Base-by-base conservation (phyloP, 768 basidiomycete species). In the Leucocoprinus leucothites region DNA sequence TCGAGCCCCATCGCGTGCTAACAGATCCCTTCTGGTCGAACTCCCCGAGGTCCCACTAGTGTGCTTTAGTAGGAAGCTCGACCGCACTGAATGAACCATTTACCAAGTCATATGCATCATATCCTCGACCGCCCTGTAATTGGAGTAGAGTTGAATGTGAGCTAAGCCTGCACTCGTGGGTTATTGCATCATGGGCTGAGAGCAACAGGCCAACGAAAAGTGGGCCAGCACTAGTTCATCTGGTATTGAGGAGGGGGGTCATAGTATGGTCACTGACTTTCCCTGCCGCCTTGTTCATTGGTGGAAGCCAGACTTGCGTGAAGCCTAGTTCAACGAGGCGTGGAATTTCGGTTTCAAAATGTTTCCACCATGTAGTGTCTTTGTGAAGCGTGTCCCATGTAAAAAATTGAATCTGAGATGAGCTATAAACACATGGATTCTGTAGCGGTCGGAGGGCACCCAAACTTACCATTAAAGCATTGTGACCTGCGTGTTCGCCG, bases 21-120 rank as follows among this genome's bases (percentile, higher is more conserved):
- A 83, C 65, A 14, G 80, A 69, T 14, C 86, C 88, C 63, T 86
- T 91, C 67, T 90, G 91, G 48, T 87, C 60, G 58, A 93, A 93
- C 70, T 93, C 91, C 34, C 91, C 91, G 16, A 94, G 69, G 65
- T 94, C 91, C 91, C 91, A 94, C 90, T 93, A 50, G 14, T 13
- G 14, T 8, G 16, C 7, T 38, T 38, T 8, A 13, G 16, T 3
- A 6, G 34, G 14, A 47, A 47, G 25, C 6, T 36, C n/a, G 42
- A 9, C 25, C 14, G 26, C 7, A 18, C 2, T 19, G n/a, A 35
- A 36, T 13, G 38, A 24, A n/a, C 6, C 9, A 25, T 24, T 51
- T 69, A 91, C 90, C 70, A 93, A 64, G 65, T 93, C 91, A 68
- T 93, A 93, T 1, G 88, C 91, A 66, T 93, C 91, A 61, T 93